These are phyloP conservation scores for Dendrocalamus latiflorus DNA, from an alignment of 202 grass and related monocot species.

Conservation along the genomic window DNA sequence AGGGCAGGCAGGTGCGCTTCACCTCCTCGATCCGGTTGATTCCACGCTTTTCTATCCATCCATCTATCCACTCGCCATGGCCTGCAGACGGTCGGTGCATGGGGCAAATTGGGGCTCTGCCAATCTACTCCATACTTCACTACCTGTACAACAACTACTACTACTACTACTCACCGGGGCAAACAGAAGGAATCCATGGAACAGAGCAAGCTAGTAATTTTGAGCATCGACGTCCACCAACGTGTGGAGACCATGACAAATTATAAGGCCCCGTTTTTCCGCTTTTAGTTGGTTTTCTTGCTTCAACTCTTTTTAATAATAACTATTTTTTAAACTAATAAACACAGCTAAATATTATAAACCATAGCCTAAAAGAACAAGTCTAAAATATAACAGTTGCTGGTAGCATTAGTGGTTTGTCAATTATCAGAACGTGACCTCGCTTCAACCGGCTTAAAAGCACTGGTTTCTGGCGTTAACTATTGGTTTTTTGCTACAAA, in stretches of 20 bases:
- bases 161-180: not conserved
- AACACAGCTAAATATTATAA: too few species aligned
- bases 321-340: too few species aligned
- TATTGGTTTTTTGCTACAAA: accelerated
- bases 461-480: accelerated
- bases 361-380: too few species aligned
- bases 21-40: not conserved
- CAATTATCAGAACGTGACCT: too few species aligned
- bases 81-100: not conserved
- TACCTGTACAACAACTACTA: not conserved
- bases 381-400: too few species aligned
- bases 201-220: not conserved
- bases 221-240: not conserved
- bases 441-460: too few species aligned
- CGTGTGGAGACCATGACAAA: too few species aligned
- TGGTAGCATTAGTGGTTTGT: too few species aligned
- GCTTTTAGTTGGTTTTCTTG: too few species aligned
- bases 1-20: not conserved
- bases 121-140: not conserved
- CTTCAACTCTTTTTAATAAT: too few species aligned
- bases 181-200: not conserved
- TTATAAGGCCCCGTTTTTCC: too few species aligned
- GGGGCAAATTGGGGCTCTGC: not conserved
- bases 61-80: too few species aligned
- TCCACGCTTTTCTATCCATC: not conserved